phyloP scores from a whole-genome alignment of 129 eudicot genomes.

The Arctium minus region DNA sequence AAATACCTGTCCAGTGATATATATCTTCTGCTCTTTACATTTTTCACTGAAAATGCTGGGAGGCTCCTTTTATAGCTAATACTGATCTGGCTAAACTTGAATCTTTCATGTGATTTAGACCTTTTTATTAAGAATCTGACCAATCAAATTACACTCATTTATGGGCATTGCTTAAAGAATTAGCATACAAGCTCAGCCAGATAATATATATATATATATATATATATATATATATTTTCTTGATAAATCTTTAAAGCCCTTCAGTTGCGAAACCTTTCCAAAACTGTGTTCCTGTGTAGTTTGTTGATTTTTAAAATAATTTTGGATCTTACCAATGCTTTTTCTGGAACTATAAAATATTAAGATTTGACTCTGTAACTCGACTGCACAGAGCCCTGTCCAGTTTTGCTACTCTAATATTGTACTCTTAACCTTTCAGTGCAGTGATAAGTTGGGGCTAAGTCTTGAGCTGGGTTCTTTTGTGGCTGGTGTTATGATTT shows the following conservation, averaged over 20 bases:
- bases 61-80: neutral
- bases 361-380: neutral
- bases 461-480: constrained; percentile 99
- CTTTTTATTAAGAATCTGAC: no score
- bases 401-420: neutral
- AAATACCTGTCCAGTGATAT: neutral
- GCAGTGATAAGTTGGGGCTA: constrained; percentile 97
- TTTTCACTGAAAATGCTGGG: neutral
- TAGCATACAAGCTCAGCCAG: neutral
- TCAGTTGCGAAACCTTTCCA: neutral
- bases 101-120: no score
- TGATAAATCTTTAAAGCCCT: neutral
- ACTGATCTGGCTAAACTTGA: no score
- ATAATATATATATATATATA: no score
- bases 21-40: neutral
- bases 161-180: neutral
- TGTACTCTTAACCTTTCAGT: constrained; percentile 47
- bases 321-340: neutral
- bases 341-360: neutral
- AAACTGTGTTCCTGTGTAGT: neutral
- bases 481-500: constrained; percentile 98
- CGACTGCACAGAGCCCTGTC: neutral
- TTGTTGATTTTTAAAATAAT: neutral
- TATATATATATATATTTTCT: no score
- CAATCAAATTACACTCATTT: no score